Conservation (phyloP, 257 asterid genomes). For the Plantago ovata region DNA sequence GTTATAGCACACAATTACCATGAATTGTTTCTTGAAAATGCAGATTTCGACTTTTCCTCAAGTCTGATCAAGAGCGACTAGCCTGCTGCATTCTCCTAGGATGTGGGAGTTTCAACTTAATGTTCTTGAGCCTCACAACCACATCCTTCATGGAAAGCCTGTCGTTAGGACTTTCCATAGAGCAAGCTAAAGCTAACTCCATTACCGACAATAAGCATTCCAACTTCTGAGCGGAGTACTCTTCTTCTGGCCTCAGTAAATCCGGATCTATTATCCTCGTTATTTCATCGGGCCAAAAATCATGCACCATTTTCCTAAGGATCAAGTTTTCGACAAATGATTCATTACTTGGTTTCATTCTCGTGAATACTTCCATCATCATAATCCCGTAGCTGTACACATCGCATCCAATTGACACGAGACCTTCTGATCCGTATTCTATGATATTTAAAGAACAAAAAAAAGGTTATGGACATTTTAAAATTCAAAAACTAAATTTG, state of each 20-base stretch:
- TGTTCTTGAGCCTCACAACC: conserved; percentile 17
- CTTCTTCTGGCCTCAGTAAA: conserved; percentile 20
- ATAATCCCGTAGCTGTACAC: conserved; percentile 23
- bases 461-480: neutral
- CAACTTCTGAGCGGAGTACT: neutral
- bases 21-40: no score
- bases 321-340: conserved; percentile 14
- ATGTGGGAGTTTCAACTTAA: neutral
- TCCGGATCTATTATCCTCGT: conserved; percentile 13
- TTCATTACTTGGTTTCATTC: conserved; percentile 14
- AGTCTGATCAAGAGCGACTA: no score
- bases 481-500: neutral
- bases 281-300: conserved; percentile 14
- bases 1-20: no score
- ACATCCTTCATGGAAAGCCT: conserved; percentile 20
- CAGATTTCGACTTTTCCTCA: no score
- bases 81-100: no score
- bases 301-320: conserved; percentile 21
- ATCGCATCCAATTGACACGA: conserved; percentile 23
- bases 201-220: conserved; percentile 21
- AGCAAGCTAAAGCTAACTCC: no score
- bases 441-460: neutral
- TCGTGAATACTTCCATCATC: conserved; percentile 28
- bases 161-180: conserved; percentile 13
- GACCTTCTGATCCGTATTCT: conserved; percentile 27